These are phyloP conservation scores for Saturnispora halmiae DNA, from an alignment of 805 yeast species.

Conservation along the genomic window DNA sequence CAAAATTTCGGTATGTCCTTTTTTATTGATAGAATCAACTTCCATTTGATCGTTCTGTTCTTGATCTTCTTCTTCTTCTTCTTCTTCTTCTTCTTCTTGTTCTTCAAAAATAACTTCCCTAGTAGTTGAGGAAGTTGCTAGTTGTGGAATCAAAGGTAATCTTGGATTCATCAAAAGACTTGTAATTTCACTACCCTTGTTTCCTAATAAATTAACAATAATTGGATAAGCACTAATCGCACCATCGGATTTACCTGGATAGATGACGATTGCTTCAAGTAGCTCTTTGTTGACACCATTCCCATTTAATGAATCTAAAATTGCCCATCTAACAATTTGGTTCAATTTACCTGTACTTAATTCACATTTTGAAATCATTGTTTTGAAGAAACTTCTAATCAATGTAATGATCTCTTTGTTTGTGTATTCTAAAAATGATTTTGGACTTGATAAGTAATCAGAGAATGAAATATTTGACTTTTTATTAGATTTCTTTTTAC, in stretches of 20 bases:
- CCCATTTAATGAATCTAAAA: slow-evolving; percentile 28
- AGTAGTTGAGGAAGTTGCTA: slow-evolving; percentile 4
- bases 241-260: slow-evolving; percentile 54
- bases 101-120: slow-evolving; percentile 7
- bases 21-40: not conserved
- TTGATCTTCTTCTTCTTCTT: slow-evolving; percentile 16
- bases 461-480: slow-evolving; percentile 46
- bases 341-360: slow-evolving; percentile 58
- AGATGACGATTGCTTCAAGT: slow-evolving; percentile 49
- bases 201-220: slow-evolving; percentile 35
- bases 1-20: slow-evolving; percentile 6
- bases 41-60: slow-evolving; percentile 11
- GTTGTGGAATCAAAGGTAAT: slow-evolving; percentile 42
- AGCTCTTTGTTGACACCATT: slow-evolving; percentile 30
- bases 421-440: slow-evolving; percentile 39
- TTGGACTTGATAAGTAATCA: slow-evolving; percentile 59
- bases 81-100: slow-evolving; percentile 3
- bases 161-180: slow-evolving; percentile 67
- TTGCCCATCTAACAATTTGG: slow-evolving; percentile 40
- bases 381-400: slow-evolving; percentile 40
- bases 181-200: slow-evolving; percentile 38
- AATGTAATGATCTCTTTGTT: slow-evolving; percentile 29
- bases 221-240: slow-evolving; percentile 61
- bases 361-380: slow-evolving; percentile 38
- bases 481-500: slow-evolving; percentile 22